Percentiles rank a stretch among this genome's conserved stretches.
Evolutionary conservation across 768 basidiomycete species (phyloP).

Genomic region (Tulasnella sp.): DNA sequence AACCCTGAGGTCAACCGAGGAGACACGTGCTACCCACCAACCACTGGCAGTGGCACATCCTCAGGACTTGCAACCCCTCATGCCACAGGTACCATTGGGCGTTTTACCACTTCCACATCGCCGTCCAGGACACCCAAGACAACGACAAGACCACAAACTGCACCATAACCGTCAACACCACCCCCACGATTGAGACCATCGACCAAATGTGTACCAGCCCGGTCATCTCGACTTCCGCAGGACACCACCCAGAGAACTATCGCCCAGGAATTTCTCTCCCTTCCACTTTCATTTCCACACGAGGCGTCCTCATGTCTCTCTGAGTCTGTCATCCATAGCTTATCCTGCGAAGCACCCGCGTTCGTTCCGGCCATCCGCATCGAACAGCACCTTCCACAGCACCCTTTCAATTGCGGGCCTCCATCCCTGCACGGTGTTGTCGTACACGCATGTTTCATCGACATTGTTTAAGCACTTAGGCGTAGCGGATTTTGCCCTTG

Average conservation of each 20-base stretch:
- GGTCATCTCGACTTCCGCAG: background rate
- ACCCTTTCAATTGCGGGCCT: background rate
- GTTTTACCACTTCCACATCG: background rate
- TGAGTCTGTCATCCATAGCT: background rate
- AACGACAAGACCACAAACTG: background rate
- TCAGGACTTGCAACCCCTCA: background rate
- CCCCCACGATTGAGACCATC: background rate
- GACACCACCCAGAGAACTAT: background rate
- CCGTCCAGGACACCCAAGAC: background rate
- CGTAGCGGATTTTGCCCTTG: constrained; percentile 7
- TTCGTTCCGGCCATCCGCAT: background rate
- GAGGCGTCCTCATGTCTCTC: background rate
- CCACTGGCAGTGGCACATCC: background rate
- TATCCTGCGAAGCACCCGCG: background rate
- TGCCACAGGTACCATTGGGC: background rate
- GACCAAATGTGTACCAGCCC: background rate
- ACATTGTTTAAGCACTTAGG: background rate
- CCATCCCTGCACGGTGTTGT: background rate
- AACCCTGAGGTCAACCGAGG: no score
- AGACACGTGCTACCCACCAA: no score
- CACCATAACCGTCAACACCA: background rate
- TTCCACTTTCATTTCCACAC: background rate
- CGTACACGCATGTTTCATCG: background rate
- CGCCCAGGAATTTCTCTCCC: background rate
- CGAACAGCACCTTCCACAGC: background rate